Evolutionary conservation across 805 yeast species (phyloP), one percentile per base, ranked within the genome.

Genomic region (Torulaspora franciscae): DNA sequence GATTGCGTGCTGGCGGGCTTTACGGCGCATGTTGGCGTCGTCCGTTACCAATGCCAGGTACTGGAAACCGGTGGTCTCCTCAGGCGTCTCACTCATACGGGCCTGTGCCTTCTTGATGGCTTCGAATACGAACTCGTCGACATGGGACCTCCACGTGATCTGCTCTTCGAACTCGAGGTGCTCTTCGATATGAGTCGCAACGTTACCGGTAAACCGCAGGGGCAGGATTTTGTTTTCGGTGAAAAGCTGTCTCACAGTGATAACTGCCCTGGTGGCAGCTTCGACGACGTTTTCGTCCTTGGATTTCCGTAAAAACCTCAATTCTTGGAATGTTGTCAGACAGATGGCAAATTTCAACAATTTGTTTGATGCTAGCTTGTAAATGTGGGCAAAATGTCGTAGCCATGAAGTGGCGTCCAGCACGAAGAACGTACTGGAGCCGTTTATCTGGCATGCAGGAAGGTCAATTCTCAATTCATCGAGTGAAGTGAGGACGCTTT

Each of bases 351-450:
- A 66, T 46, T 73, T 75, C 48, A 84, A 72, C 2, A 81, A 75
- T 9, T 73, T 74, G 50, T 76, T 75, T 34, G 81, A 70, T 14
- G 82, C 75, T 51, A 85, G 78, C 59, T 84, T 84, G 67, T 73
- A 84, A 13, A 84, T 70, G 48, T 82, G 72, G 1, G 89, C 93
- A 57, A 88, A 83, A 56, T 83, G 88, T 54, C 83, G 81, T 49
- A 84, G 65, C 89, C 90, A 84, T 45, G 83, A 76, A 52, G 84
- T 83, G 2, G 91, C 83, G 62, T 84, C 93, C 41, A 84, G 67
- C 1, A 85, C 76, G 41, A 83, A 71, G 51, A 71, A 72, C 0
- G 85, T 79, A 32, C 77, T 60, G 10, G 71, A 60, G 8, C 76
- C 72, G 57, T 80, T 84, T 74, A 79, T 78, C 33, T 72, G 64